Base-by-base conservation (phyloP, 306 rosid species). In the Hippophae tibetana region DNA sequence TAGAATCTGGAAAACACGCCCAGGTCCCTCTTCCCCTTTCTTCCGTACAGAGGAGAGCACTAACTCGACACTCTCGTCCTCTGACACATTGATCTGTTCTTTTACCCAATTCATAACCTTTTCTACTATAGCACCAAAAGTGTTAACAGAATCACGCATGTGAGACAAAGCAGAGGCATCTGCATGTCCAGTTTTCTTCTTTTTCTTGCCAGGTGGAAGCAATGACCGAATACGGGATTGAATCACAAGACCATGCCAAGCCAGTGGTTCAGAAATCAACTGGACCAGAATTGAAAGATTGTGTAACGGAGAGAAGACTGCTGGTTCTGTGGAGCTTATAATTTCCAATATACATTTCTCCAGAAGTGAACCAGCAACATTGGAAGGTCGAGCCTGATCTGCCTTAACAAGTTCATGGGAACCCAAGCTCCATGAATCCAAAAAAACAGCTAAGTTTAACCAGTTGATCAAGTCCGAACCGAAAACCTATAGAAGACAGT, bases 221-320 rank as follows among this genome's bases (percentile, higher is more conserved):
- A 78, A 80, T 10, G 94, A 77, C 43, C 94, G 92, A 50, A 82
- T 53, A 62, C 84, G 82, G 64, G 99, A 76, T 63, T 84, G 97
- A 49, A 93, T 80, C 18, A 93, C 77, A 31, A 93, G 94, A 68
- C 82, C 84, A 62, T 89, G 97, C 99, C 99, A 93, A 4, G 95
- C 90, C 74, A 93, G 72, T 41, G 99, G 94, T 77, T 82, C 99
- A 9, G 89, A 74, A 71, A 93, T 81, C 73, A 93, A 46, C 74
- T 80, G 90, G 66, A 84, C 75, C 66, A 93, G 59, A 72, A 76
- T 72, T 55, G 86, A 74, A 60, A 86, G 52, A 54, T 78, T 78
- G 58, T 47, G 63, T 67, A 82, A 78, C 51, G 89, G 79, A 72
- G 84, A 72, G 69, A 60, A 79, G 23, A 80, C 70, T 61, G 69